Percentiles rank a stretch among this genome's conserved stretches.
Conservation (phyloP, 225 moss, liverwort and hornwort species). For the Physcomitrellopsis africana region DNA sequence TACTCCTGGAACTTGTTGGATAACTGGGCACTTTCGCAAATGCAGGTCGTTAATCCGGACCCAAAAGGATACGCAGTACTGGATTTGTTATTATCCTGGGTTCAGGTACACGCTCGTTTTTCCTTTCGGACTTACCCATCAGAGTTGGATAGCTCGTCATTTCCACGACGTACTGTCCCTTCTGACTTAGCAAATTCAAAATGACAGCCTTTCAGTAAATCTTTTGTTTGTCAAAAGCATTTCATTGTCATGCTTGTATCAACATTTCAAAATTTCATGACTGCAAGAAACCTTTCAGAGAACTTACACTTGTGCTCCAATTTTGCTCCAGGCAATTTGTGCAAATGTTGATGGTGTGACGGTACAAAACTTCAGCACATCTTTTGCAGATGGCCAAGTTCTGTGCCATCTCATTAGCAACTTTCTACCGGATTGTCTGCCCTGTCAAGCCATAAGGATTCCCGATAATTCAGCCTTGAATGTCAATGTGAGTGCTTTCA, state of each 20-base stretch:
- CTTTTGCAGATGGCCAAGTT: conserved; percentile 79
- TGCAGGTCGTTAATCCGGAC: conserved; percentile 39
- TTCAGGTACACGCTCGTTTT: conserved; percentile 41
- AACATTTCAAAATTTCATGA: background rate
- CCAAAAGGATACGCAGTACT: conserved; percentile 41
- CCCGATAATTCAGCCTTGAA: conserved; percentile 30
- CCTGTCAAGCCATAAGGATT: conserved; percentile 50
- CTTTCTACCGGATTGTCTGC: conserved; percentile 67
- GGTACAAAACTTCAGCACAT: conserved; percentile 69
- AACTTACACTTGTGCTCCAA: conserved; percentile 4
- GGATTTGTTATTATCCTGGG: conserved; percentile 50
- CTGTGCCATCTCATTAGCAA: conserved; percentile 75
- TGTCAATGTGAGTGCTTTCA: conserved; percentile 26
- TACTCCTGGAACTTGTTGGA: conserved; percentile 14
- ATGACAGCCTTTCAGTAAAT: background rate
- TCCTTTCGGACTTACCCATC: background rate
- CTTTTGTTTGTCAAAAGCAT: background rate
- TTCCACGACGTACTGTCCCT: background rate
- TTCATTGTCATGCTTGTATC: background rate
- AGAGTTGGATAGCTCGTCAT: background rate
- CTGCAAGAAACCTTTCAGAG: background rate
- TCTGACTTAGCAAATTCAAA: background rate
- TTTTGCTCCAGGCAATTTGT: conserved; percentile 59
- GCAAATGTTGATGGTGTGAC: conserved; percentile 51
- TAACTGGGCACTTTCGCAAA: background rate